Conservation (phyloP, 176 grass and related monocot genomes). For the Puya raimondii region DNA sequence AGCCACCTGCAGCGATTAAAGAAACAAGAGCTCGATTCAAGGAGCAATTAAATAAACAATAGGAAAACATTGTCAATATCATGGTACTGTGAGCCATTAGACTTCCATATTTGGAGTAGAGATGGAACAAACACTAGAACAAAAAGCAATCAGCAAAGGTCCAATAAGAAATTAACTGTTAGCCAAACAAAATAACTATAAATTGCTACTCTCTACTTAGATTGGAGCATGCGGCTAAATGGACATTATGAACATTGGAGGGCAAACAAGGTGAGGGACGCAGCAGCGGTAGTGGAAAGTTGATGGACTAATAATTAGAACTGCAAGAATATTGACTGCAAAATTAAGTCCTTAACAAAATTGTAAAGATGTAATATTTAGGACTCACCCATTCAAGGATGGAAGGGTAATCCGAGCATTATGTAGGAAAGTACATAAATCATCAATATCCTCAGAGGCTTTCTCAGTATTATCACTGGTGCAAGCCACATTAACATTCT, state of each 20-base stretch:
- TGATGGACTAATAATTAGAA: too few species aligned
- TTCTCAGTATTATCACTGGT: not conserved
- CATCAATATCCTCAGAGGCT: conserved; percentile 38
- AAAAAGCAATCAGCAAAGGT: not conserved
- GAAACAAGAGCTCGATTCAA: not conserved
- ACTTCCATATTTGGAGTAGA: not conserved
- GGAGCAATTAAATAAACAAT: not conserved
- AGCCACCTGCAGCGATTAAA: conserved; percentile 58
- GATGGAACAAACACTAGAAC: not conserved
- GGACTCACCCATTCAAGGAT: conserved; percentile 71
- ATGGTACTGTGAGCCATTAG: not conserved
- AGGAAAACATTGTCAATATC: not conserved
- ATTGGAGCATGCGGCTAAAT: too few species aligned
- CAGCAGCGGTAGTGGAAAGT: too few species aligned
- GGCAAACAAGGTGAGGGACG: too few species aligned
- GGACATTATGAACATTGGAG: too few species aligned
- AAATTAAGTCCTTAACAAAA: not conserved
- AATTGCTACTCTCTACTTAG: too few species aligned
- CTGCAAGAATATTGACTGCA: not conserved
- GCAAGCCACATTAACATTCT: conserved; percentile 7
- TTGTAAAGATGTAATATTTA: not conserved
- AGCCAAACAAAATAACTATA: too few species aligned
- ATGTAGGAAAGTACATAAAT: conserved; percentile 33
- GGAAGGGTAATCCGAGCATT: conserved; percentile 43
- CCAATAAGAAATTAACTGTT: not conserved